Evolutionary conservation across 164 flowering plant genomes (phyloP).

Genomic region (Liriodendron chinense): DNA sequence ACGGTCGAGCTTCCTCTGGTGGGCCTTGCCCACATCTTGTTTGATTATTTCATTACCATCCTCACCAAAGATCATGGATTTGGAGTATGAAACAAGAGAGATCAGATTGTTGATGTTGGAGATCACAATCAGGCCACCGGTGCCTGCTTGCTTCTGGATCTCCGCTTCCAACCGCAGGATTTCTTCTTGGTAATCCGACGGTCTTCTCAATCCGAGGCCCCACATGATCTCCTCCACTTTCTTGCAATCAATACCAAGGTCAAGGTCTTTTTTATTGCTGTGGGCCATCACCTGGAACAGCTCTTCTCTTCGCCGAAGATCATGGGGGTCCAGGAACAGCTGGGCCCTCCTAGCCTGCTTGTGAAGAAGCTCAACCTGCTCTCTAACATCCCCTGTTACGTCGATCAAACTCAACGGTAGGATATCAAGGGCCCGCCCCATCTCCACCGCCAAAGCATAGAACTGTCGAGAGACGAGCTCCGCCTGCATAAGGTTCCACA

Average conservation of each 20-base stretch:
- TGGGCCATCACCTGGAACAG: conserved; percentile 41
- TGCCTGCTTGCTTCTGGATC: conserved; percentile 67
- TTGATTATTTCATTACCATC: not conserved
- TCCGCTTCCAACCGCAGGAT: conserved; percentile 54
- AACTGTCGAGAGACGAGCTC: conserved; percentile 48
- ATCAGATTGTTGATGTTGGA: conserved; percentile 66
- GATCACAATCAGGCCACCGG: conserved; percentile 63
- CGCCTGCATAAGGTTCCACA: conserved; percentile 59
- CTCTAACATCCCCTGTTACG: conserved; percentile 45
- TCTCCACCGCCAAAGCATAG: conserved; percentile 44
- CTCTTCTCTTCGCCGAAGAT: conserved; percentile 50
- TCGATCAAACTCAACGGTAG: conserved; percentile 59
- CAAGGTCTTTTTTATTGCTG: conserved; percentile 23
- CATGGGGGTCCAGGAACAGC: conserved; percentile 40
- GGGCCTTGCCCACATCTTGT: conserved; percentile 16
- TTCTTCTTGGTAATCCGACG: conserved; percentile 47
- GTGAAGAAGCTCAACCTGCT: conserved; percentile 79
- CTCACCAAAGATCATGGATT: conserved; percentile 32
- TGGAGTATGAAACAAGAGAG: conserved; percentile 50
- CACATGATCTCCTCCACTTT: conserved; percentile 36
- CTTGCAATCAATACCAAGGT: conserved; percentile 22
- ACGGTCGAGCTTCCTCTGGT: conserved; percentile 15
- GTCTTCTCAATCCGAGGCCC: conserved; percentile 42
- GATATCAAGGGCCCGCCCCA: conserved; percentile 62
- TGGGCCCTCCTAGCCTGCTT: conserved; percentile 53